These are phyloP conservation scores for Heritiera littoralis DNA, from an alignment of 345 rosid species.

Conservation along the genomic window DNA sequence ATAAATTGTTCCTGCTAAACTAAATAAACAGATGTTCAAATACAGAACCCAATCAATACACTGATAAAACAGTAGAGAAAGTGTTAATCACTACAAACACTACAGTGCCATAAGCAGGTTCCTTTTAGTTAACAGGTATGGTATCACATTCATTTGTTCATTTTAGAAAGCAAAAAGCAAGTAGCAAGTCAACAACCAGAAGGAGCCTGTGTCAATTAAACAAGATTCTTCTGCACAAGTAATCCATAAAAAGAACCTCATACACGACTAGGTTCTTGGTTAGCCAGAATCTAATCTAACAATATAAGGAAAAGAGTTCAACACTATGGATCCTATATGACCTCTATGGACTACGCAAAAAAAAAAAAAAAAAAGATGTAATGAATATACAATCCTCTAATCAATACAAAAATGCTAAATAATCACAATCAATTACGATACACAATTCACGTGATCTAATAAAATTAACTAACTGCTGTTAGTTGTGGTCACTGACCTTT, in stretches of 20 bases:
- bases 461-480: background rate
- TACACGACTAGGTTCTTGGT: background rate
- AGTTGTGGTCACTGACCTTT: slow-evolving; percentile 49
- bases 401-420: background rate
- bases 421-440: background rate
- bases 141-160: background rate
- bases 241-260: background rate
- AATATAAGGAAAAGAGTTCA: background rate
- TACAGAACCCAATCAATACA: background rate
- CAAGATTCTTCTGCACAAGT: background rate
- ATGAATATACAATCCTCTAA: background rate
- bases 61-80: background rate
- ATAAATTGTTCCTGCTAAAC: background rate
- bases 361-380: background rate
- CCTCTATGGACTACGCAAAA: background rate
- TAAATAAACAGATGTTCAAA: background rate
- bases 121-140: background rate
- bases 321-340: background rate
- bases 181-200: background rate
- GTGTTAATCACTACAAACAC: background rate
- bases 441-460: background rate
- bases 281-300: background rate
- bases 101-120: background rate
- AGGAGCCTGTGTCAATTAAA: background rate
- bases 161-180: background rate